Evolutionary conservation across 2,329 filamentous ascomycete genomes (phyloP).

Genomic region (Setomelanomma holmii): DNA sequence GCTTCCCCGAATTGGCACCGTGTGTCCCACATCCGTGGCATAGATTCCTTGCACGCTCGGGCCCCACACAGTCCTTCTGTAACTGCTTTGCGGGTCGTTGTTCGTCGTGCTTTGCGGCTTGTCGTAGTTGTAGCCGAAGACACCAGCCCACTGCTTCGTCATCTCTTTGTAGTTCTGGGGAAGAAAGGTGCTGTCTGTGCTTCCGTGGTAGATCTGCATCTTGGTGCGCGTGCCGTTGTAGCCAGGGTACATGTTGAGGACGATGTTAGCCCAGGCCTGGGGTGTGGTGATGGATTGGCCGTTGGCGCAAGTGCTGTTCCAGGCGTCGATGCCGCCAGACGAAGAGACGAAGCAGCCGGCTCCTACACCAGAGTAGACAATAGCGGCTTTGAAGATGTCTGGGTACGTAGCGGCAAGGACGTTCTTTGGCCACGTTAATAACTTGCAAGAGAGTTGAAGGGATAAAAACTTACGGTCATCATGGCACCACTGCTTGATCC

Average conservation of each 20-base stretch:
- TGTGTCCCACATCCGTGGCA: constrained; percentile 44
- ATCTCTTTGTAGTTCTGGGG: constrained; percentile 65
- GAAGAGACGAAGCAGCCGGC: constrained; percentile 61
- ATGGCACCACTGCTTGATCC: constrained; percentile 63
- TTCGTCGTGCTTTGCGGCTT: constrained; percentile 37
- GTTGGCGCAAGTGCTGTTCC: constrained; percentile 61
- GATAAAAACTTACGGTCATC: constrained; percentile 55
- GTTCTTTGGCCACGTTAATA: constrained; percentile 38
- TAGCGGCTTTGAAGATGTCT: constrained; percentile 61
- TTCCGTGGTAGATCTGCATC: constrained; percentile 67
- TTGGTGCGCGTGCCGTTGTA: constrained; percentile 60
- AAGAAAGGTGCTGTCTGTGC: constrained; percentile 57
- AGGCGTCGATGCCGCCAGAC: constrained; percentile 52
- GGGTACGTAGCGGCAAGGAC: constrained; percentile 62
- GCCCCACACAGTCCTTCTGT: constrained; percentile 43
- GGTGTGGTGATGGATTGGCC: constrained; percentile 57
- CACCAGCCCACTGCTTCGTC: constrained; percentile 43
- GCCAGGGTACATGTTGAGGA: constrained; percentile 57
- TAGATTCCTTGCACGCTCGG: constrained; percentile 44
- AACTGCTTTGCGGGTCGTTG: constrained; percentile 40
- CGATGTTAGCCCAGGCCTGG: constrained; percentile 58
- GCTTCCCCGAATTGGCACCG: constrained; percentile 40
- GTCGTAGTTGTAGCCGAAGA: constrained; percentile 42
- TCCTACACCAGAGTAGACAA: constrained; percentile 61
- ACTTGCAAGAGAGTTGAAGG: not conserved